Base-by-base conservation (phyloP, 768 basidiomycete genomes). In the Tylopilus plumbeoviolaceoides region DNA sequence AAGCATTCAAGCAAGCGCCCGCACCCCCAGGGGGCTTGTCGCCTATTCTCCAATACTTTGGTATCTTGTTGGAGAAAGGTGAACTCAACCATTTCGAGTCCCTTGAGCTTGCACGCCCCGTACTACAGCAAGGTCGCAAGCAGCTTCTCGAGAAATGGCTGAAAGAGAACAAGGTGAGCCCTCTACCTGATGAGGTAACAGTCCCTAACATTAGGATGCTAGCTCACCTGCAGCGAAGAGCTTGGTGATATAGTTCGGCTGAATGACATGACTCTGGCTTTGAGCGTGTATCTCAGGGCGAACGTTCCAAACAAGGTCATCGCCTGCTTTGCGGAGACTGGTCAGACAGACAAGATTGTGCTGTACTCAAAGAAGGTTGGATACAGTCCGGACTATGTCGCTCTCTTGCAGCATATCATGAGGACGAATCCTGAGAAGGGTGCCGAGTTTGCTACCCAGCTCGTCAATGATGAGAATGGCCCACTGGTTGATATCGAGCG, bases 241-340 rank as follows among this genome's bases (percentile, higher is more conserved):
- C 85, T 99, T 23, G 97, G 97, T 36, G 95, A 99, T 65, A 89
- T 98, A 51, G 95, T 98, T 48, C 87, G 97, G 31, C 70, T 86
- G 18, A 85, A 94, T 69, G 97, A 99, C 69, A 91, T 98, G 89
- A 98, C 93, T 1, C 82, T 99, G 51, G 97, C 97, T 11, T 80
- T 99, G 44, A 95, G 94, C 56, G 94, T 99, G 51, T 99, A 99
- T 67, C 85, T 99, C 23, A 86, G 97, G 49, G 97, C 97, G 49
- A 98, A 95, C 63, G 86, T 98, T 7, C 97, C 97, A 44, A 97
- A 94, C 79, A 99, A 98, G 75, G 95, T 98, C 66, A 85, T 98
- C 53, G 97, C 97, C 5, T 98, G 95, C 78, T 99, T 99, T 68
- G 97, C 95, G 6, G 97, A 99, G 75, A 93, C 93, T 0, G 97